These are phyloP conservation scores for Chrysophaeum taylorii DNA, from an alignment of 352 stramenopile species.

Conservation along the genomic window DNA sequence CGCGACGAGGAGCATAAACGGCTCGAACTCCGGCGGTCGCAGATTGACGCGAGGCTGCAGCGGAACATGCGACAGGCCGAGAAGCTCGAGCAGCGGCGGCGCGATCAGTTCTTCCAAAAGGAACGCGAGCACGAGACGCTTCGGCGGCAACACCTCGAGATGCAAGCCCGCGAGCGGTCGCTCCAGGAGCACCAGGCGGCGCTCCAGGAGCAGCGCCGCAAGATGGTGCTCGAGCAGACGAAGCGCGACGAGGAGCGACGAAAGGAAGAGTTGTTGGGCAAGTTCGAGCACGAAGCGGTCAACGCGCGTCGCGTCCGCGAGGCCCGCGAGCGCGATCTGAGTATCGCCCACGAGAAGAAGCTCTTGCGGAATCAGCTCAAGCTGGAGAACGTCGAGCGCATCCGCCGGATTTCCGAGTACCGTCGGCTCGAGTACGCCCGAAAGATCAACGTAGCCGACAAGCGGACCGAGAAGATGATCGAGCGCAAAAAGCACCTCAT, in stretches of 20 bases:
- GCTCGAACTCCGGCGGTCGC: constrained; percentile 13
- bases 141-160: constrained; percentile 18
- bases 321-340: constrained; percentile 24
- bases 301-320: constrained; percentile 27
- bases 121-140: constrained; percentile 28
- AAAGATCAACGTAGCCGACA: constrained; percentile 66
- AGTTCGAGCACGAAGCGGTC: constrained; percentile 30
- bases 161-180: constrained; percentile 30
- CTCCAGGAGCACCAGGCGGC: constrained; percentile 29
- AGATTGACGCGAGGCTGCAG: constrained; percentile 26
- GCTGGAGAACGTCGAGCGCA: constrained; percentile 76
- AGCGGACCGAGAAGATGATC: constrained; percentile 63
- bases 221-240: constrained; percentile 29
- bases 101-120: constrained; percentile 31
- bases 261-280: constrained; percentile 28
- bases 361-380: constrained; percentile 39
- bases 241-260: constrained; percentile 32
- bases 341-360: constrained; percentile 30
- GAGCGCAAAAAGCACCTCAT: constrained; percentile 48
- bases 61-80: constrained; percentile 19
- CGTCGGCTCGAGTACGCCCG: constrained; percentile 70
- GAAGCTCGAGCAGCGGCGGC: constrained; percentile 28
- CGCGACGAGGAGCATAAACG: constrained; percentile 14
- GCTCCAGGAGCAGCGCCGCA: constrained; percentile 36
- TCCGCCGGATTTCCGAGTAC: constrained; percentile 75